Conservation (phyloP, 2,329 filamentous ascomycete species). For the Trichoderma sp. region DNA sequence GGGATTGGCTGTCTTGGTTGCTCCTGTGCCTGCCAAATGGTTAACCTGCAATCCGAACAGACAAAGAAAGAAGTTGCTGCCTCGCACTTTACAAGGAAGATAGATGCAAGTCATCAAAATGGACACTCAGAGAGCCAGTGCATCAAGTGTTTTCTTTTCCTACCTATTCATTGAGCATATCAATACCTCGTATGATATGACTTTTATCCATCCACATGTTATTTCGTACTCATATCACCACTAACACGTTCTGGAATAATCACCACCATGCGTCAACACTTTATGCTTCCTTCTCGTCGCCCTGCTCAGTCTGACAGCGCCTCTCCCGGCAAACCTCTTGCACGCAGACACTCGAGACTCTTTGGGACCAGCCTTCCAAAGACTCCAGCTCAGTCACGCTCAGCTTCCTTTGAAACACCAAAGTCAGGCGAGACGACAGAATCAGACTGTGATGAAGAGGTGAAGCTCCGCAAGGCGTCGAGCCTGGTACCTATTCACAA, state of each 20-base stretch:
- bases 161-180: not conserved
- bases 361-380: not conserved
- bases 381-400: not conserved
- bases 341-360: not conserved
- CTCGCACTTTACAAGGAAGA: not conserved
- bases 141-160: not conserved
- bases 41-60: not conserved
- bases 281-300: slow-evolving; percentile 25
- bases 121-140: not conserved
- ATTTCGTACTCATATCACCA: not conserved
- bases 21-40: not conserved
- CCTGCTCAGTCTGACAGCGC: not conserved
- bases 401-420: not conserved
- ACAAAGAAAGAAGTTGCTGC: not conserved
- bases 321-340: slow-evolving; percentile 2
- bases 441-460: not conserved
- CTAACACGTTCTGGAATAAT: not conserved
- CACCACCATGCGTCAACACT: slow-evolving; percentile 27
- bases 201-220: not conserved
- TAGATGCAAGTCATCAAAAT: not conserved
- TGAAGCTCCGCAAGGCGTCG: slow-evolving; percentile 4
- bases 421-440: not conserved
- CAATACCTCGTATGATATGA: not conserved
- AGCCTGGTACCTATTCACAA: not conserved
- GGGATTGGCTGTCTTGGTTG: not conserved